phyloP scores from a whole-genome alignment of 208 protist genomes.

The Leptomonas seymouri region DNA sequence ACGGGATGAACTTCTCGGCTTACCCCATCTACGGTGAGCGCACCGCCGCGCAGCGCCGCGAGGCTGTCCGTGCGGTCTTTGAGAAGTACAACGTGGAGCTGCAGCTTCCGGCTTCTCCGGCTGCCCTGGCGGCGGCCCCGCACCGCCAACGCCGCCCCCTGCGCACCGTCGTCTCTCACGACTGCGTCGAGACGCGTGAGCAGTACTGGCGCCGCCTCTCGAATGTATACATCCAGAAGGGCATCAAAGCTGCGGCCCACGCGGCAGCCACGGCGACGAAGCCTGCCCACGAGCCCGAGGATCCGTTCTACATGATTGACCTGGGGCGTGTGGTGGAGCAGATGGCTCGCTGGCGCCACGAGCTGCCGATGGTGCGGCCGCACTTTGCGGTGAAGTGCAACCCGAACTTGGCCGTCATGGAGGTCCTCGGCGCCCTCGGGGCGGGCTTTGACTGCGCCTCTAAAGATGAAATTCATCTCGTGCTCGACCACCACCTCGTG shows the following conservation, averaged over 20 bases:
- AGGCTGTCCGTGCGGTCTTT: constrained; percentile 35
- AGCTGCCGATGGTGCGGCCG: constrained; percentile 73
- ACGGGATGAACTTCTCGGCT: constrained; percentile 42
- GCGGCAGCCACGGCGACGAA: constrained; percentile 3
- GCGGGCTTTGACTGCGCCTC: constrained; percentile 87
- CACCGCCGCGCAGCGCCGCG: constrained; percentile 37
- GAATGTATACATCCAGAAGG: constrained; percentile 40
- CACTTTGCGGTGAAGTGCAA: constrained; percentile 92
- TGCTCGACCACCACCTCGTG: constrained; percentile 45
- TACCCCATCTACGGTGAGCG: constrained; percentile 47
- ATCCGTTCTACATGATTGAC: constrained; percentile 85
- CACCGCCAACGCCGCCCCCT: constrained; percentile 11
- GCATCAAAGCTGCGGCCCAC: constrained; percentile 1
- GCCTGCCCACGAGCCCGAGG: constrained; percentile 37
- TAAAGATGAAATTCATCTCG: constrained; percentile 58
- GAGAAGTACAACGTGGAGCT: constrained; percentile 28
- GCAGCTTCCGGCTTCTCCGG: constrained; percentile 25
- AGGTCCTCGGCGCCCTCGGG: constrained; percentile 63
- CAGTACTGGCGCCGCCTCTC: constrained; percentile 57
- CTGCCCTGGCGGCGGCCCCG: constrained; percentile 6
- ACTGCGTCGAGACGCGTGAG: constrained; percentile 40
- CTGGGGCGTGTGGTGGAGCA: constrained; percentile 71
- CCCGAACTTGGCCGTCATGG: constrained; percentile 49
- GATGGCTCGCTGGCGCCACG: constrained; percentile 62
- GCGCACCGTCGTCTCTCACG: background rate